Evolutionary conservation across 495 filamentous ascomycete species (phyloP), one percentile per base, ranked within the genome.

Genomic region (Aspergillus steynii): DNA sequence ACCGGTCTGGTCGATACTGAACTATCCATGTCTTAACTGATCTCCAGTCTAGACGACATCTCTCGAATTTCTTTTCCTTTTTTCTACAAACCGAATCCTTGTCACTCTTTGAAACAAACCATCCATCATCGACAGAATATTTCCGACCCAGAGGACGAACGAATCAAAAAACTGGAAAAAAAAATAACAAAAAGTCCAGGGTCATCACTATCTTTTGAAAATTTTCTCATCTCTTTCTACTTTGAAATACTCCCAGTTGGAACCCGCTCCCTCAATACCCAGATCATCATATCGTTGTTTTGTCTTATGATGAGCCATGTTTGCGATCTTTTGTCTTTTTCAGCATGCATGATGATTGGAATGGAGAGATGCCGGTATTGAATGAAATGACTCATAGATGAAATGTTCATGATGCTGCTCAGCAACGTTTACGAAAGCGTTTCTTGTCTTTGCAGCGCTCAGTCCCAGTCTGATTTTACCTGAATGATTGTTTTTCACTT

Each of bases 361-460:
- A 69, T 59, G 66, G 65, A 64, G 61, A 61, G 62, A 64, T 55
- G 65, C 61, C 60, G 66, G 42, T 65, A 68, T 68, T 68, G 66
- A 68, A 52, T 68, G 66, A 68, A 60, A 68, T 50, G 66, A 68
- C 60, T 60, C 53, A 65, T 65, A 63, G 58, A 68, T 65, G 63
- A 69, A 51, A 66, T 58, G 66, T 65, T 53, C 52, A 66, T 58
- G 56, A 62, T 67, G 64, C 60, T 63, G 61, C 61, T 59, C 32
- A 62, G 58, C 54, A 37, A 65, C 56, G 49, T 61, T 60, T 46
- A 53, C 55, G 50, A 52, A 57, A 63, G 61, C 56, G 52, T 59
- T 62, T 58, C 28, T n/a, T 14, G 26, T 45, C 45, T 53, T 58
- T 58, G 52, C 60, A 60, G 60, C 53, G 57, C 60, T 60, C 45